Conservation (phyloP, 192 early-diverging fungal genomes). For the Coemansia sp. region DNA sequence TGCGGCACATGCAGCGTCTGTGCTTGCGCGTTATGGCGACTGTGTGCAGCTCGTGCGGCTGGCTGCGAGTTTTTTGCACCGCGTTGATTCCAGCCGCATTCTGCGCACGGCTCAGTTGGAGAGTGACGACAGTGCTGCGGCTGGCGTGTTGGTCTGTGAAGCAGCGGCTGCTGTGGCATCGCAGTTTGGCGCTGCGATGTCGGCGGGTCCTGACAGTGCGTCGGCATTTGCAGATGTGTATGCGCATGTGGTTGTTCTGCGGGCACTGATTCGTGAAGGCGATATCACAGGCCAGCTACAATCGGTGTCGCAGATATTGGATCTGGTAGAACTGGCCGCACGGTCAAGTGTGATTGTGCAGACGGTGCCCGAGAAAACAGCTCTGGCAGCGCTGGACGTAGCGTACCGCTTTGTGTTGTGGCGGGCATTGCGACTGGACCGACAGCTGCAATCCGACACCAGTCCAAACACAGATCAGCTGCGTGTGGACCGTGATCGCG, state of each 20-base stretch:
- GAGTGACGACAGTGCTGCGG: neutral
- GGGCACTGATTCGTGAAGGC: constrained; percentile 18
- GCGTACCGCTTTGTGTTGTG: constrained; percentile 41
- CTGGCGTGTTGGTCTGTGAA: constrained; percentile 16
- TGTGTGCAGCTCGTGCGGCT: constrained; percentile 29
- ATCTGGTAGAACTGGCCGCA: constrained; percentile 18
- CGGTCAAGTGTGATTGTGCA: constrained; percentile 7
- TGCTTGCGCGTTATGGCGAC: constrained; percentile 36
- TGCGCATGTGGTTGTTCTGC: constrained; percentile 26
- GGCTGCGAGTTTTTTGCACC: constrained; percentile 26
- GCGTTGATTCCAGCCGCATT: constrained; percentile 33
- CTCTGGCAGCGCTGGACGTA: constrained; percentile 27
- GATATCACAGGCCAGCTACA: constrained; percentile 25
- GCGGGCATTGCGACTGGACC: constrained; percentile 27
- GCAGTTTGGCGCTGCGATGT: constrained; percentile 17
- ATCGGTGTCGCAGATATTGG: constrained; percentile 16
- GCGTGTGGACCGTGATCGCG: constrained; percentile 20
- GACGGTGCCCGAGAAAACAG: constrained; percentile 26
- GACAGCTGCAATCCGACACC: constrained; percentile 4
- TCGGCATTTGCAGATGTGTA: constrained; percentile 22
- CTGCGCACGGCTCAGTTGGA: constrained; percentile 8
- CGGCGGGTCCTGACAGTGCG: constrained; percentile 6
- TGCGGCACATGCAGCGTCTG: constrained; percentile 8
- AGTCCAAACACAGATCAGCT: constrained; percentile 9
- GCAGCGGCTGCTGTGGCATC: constrained; percentile 17